These are phyloP conservation scores for Geotrichum bryndzae DNA, from an alignment of 1,139 yeast genomes.

Conservation along the genomic window DNA sequence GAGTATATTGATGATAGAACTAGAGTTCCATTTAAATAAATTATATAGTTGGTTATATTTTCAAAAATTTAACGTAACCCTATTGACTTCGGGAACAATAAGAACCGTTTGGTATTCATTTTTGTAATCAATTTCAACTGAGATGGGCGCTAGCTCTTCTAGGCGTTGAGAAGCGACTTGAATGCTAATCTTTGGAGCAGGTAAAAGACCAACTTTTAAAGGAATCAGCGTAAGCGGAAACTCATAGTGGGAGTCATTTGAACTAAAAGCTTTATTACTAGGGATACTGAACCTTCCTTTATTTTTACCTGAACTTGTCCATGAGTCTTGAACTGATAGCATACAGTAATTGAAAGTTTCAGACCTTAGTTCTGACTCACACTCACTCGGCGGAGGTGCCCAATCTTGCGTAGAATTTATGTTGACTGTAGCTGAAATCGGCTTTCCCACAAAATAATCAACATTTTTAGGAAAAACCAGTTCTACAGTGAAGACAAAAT, in stretches of 20 bases:
- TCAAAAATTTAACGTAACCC: slow-evolving; percentile 39
- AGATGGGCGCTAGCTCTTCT: slow-evolving; percentile 33
- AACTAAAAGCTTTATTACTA: not conserved
- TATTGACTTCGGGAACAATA: slow-evolving; percentile 66
- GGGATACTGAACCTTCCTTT: slow-evolving; percentile 41
- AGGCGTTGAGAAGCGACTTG: slow-evolving; percentile 25
- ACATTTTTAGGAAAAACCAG: slow-evolving; percentile 23
- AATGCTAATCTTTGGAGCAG: slow-evolving; percentile 60
- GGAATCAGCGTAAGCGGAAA: slow-evolving; percentile 58
- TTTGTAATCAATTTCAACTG: slow-evolving; percentile 56
- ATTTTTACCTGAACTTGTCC: slow-evolving; percentile 67
- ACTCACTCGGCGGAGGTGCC: slow-evolving; percentile 28
- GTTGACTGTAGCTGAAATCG: slow-evolving; percentile 44
- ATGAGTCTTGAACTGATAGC: slow-evolving; percentile 38
- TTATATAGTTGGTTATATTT: too few relatives aligned
- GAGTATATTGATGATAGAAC: too few relatives aligned
- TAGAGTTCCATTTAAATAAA: too few relatives aligned
- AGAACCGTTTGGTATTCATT: slow-evolving; percentile 65
- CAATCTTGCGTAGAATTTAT: slow-evolving; percentile 46
- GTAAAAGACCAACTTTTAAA: slow-evolving; percentile 63
- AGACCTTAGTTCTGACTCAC: too few relatives aligned
- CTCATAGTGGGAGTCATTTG: slow-evolving; percentile 27
- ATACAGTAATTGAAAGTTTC: not conserved
- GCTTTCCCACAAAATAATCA: slow-evolving; percentile 58
- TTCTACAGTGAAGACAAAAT: slow-evolving; percentile 28